Conservation (phyloP, 2,329 filamentous ascomycete species). For the Diaporthe caulivora region DNA sequence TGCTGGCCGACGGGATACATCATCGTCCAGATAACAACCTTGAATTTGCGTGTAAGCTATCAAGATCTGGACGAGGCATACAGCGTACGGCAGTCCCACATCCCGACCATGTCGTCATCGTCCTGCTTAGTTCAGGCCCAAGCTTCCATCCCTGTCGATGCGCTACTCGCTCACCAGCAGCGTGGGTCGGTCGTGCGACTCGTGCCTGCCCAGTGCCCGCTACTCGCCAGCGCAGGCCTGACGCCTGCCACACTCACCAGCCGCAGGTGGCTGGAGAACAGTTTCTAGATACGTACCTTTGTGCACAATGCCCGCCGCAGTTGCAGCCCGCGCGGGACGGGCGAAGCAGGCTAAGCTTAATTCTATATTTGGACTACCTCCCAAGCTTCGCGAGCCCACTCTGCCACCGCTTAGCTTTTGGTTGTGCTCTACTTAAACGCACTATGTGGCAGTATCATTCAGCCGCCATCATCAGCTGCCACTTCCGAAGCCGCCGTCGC, state of each 20-base stretch:
- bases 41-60: neutral
- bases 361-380: conserved; percentile 23
- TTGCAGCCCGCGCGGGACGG: conserved; percentile 15
- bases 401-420: neutral
- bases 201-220: neutral
- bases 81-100: neutral
- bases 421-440: too few relatives aligned
- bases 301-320: neutral
- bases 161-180: neutral
- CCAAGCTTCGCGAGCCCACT: conserved; percentile 8
- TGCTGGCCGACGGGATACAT: conserved; percentile 13
- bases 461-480: neutral
- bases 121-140: neutral
- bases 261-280: conserved; percentile 25
- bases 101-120: conserved; percentile 31
- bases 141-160: conserved; percentile 7
- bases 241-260: conserved; percentile 19
- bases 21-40: conserved; percentile 15
- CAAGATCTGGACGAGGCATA: neutral
- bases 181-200: neutral
- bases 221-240: neutral
- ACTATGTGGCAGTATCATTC: neutral
- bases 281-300: neutral
- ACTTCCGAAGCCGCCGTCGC: neutral
- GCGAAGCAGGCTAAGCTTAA: conserved; percentile 25